These are phyloP conservation scores for Fraxinus americana DNA, from an alignment of 257 asterid genomes.

Conservation along the genomic window DNA sequence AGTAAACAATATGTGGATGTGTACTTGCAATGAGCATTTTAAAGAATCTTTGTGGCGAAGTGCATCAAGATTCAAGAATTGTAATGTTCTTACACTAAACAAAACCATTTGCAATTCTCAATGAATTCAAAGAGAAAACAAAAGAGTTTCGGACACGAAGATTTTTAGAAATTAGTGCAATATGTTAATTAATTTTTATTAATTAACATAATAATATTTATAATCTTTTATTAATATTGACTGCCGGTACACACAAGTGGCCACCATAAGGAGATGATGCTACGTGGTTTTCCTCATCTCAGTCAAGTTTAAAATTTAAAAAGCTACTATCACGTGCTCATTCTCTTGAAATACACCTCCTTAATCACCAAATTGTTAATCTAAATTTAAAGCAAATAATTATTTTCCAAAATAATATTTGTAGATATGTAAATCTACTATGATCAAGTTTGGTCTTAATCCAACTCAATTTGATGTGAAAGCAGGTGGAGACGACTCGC, in stretches of 20 bases:
- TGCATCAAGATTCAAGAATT: background rate
- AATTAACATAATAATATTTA: conserved; percentile 15
- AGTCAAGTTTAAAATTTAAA: conserved; percentile 49
- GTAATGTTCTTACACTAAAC: background rate
- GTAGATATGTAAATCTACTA: too few species aligned
- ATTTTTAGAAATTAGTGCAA: conserved; percentile 47
- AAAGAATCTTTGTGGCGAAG: background rate
- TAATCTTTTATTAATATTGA: background rate
- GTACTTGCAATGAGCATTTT: background rate
- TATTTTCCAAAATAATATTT: too few species aligned
- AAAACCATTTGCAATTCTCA: conserved; percentile 26
- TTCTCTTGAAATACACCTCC: conserved; percentile 65
- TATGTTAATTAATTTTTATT: background rate
- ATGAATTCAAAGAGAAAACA: conserved; percentile 28
- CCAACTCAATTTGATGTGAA: too few species aligned
- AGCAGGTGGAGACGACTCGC: too few species aligned
- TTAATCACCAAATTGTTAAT: conserved; percentile 11
- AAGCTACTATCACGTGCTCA: conserved; percentile 53
- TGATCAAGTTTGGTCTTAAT: too few species aligned
- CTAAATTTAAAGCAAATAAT: background rate
- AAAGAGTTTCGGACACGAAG: background rate
- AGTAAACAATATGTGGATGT: background rate
- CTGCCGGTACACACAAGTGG: conserved; percentile 20
- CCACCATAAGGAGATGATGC: conserved; percentile 28
- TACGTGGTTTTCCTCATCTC: conserved; percentile 56